Evolutionary conservation across 73 alveolate genomes (phyloP), one percentile per base, ranked within the genome.

Genomic region (Breviolum minutum): DNA sequence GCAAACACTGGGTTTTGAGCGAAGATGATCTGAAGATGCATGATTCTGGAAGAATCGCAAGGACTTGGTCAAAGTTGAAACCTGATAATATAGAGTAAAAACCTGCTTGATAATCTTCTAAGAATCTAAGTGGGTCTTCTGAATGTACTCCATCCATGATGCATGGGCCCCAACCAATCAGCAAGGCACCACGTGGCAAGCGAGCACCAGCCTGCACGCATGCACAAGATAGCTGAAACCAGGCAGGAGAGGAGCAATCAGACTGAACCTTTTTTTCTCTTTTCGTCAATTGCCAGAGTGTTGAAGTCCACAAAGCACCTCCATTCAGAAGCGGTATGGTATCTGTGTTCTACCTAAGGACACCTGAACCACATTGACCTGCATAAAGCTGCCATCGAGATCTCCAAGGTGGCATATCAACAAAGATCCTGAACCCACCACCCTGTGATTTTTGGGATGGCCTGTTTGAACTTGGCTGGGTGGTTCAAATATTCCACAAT

Each of bases 401-500:
- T 40, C 54, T 40, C 54, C 54, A 40, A 40, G 81, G 81, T 71
- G n/a, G n/a, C n/a, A n/a, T 22, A 70, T 71, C 81, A 24, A 24
- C 74, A 10, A n/a, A 77, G 11, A 27, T 12, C 68, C 54, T 40
- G 54, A 40, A 40, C 54, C 54, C 54, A 40, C 54, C 54, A 40
- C 54, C 54, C 54, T 40, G 5, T 40, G 54, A 40, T 40, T 40
- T 40, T 40, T 40, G 54, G 54, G 54, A 63, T 9, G 27, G 87
- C 97, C 97, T 92, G 80, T 79, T 92, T 63, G 86, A 79, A 94
- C 99, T 94, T 94, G 54, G 70, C 63, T 2, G 99, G 99, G 63
- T 94, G 68, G 84, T 94, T 94, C 99, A 94, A 82, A 83, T 94
- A 94, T 48, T 94, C 99, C 73, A 94, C 99, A n/a, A 94, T 94